Evolutionary conservation across 176 grass and related monocot genomes (phyloP), one percentile per base, ranked within the genome.

Genomic region (Cenchrus fungigraminus): DNA sequence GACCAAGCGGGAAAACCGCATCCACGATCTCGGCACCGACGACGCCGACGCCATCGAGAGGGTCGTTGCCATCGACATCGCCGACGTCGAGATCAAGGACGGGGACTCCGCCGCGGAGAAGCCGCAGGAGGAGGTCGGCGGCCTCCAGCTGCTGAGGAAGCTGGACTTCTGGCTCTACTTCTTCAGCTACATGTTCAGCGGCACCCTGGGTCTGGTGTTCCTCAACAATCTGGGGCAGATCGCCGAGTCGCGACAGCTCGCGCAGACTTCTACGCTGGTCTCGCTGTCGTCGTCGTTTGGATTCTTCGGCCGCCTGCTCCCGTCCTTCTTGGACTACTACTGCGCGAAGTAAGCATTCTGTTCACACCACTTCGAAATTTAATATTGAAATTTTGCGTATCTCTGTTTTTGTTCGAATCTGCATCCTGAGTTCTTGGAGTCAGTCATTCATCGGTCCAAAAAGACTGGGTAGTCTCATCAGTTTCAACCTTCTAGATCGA

Each of bases 151-250:
- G 63, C 78, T 99, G 49, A 82, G 58, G 69, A 94, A 84, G 49
- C 69, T 83, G 1, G 87, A 99, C 82, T 99, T 99, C 68, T 99
- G 97, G 97, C 83, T 99, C 80, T 99, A 99, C 73, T 99, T 97
- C 70, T 92, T 92, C 82, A 94, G 97, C 84, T 99, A 99, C 86
- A 92, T 99, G 97, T 99, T 96, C 81, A 99, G 97, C 79, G 97
- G 86, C 45, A 97, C 97, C 4, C 83, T 99, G 47, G 97, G 97
- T 0, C 66, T 99, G 75, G 97, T 99, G 56, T 99, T 99, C 88
- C 78, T 96, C 31, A 96, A 99, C 87, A 99, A 99, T 51, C 77
- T 99, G 6, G 97, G 97, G 2, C 97, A 99, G 80, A 99, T 99
- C 11, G 94, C 97, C 6, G 94, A 97, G 84, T 99, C 97, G 42